Evolutionary conservation across 441 rosid species (phyloP), one percentile per base, ranked within the genome.

Genomic region (Erodium moschatum): DNA sequence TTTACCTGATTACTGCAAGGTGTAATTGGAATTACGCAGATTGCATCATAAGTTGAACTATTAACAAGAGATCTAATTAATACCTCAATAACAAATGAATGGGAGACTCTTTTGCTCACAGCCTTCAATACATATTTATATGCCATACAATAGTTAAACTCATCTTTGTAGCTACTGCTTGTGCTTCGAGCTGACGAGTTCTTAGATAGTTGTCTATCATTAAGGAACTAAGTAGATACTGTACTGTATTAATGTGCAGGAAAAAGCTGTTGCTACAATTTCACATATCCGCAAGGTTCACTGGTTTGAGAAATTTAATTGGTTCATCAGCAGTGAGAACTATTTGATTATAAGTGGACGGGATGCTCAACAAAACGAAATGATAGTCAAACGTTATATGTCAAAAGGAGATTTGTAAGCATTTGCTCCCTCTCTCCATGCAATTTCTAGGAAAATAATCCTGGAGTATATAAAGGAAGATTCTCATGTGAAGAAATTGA

Each of bases 401-500:
- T 87, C 94, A n/a, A 94, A 91, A 85, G 97, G 94, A 81, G 99
- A 94, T 83, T 68, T 91, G 99, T 91, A 79, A 89, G 99, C 84
- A 64, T 63, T 13, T 67, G 69, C 40, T 40, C 67, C 38, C 6
- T 33, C 19, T 18, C 61, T 18, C 61, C 24, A 16, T 8, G 11
- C 61, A 6, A 54, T 54, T 13, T 54, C 61, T 18, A 54, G 21
- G 24, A 8, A 18, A 16, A 16, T 18, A 7, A 16, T 18, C 61
- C 61, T 63, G 46, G 67, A 50, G 2, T 35, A 8, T 7, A 4
- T 0, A 1, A 19, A 27, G 5, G 0, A 16, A 24, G 40, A 8
- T 19, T 38, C 29, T 65, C 31, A 60, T 24, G n/a, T 24, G 65
- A 61, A 10, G 33, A 24, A 10, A 61, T 19, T 21, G 65, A 24